Evolutionary conservation across 169 alveolate species (phyloP).

Genomic region (Plasmodium ovale): DNA sequence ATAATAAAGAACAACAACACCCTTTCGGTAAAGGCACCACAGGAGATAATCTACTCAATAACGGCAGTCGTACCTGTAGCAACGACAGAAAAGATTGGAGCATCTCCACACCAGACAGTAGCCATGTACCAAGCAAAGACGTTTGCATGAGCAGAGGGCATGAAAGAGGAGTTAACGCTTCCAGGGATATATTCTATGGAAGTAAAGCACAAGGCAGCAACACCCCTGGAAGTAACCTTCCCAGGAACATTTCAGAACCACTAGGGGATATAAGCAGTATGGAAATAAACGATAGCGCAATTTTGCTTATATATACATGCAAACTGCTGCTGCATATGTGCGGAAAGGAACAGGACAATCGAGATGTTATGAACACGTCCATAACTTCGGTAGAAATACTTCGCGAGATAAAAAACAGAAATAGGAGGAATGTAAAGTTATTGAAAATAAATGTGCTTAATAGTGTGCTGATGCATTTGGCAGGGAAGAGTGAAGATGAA

Average conservation of each 20-base stretch:
- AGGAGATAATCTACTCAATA: no score
- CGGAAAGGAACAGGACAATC: background rate
- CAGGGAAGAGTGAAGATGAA: background rate
- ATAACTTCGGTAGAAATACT: slow-evolving; percentile 55
- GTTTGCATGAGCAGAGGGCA: no score
- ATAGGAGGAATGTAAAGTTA: slow-evolving; percentile 53
- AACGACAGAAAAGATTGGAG: no score
- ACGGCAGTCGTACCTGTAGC: no score
- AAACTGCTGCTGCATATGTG: slow-evolving; percentile 25
- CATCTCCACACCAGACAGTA: no score
- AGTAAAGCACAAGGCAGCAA: no score
- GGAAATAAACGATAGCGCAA: slow-evolving; percentile 32
- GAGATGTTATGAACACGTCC: slow-evolving; percentile 15
- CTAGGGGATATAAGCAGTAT: slow-evolving; percentile 39
- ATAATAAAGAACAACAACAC: no score
- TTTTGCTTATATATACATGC: slow-evolving; percentile 40
- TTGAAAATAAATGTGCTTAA: slow-evolving; percentile 57
- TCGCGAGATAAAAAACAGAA: slow-evolving; percentile 54
- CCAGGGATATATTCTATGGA: no score
- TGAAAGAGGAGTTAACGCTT: no score
- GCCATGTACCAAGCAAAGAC: no score
- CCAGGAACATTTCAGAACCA: slow-evolving; percentile 22
- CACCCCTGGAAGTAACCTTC: slow-evolving; percentile 8
- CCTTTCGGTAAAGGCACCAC: no score
- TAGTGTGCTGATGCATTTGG: slow-evolving; percentile 28